These are phyloP conservation scores for Inga oerstediana DNA, from an alignment of 306 rosid genomes.

Conservation along the genomic window DNA sequence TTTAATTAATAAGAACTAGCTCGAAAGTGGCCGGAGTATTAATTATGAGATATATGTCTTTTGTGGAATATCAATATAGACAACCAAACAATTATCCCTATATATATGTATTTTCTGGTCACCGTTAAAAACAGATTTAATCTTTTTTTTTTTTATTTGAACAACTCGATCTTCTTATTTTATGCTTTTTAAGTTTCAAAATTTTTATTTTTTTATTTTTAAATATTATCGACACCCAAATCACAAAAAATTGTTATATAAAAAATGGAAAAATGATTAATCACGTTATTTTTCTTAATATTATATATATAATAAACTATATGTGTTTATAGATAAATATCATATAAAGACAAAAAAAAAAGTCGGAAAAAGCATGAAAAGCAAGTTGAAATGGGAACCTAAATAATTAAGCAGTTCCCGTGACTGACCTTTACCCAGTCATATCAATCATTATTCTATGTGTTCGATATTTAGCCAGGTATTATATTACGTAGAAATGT, in stretches of 20 bases:
- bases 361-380: conserved; percentile 4
- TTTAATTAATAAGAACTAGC: not conserved
- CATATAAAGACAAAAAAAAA: not conserved
- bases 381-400: conserved; percentile 9
- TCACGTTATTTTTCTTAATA: too few species aligned
- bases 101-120: not conserved
- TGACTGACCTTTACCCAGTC: conserved; percentile 26
- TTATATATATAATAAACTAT: not conserved
- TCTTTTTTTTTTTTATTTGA: not conserved
- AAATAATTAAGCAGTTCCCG: conserved; percentile 21
- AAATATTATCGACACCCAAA: too few species aligned
- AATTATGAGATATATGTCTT: not conserved
- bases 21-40: not conserved
- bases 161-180: not conserved
- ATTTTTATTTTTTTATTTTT: too few species aligned
- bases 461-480: conserved; percentile 3
- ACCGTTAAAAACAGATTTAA: not conserved
- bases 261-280: too few species aligned
- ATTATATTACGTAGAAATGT: not conserved
- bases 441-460: conserved; percentile 9
- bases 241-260: too few species aligned
- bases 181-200: not conserved
- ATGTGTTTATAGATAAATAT: not conserved
- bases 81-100: not conserved
- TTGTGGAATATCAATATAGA: not conserved